Percentiles rank a stretch among this genome's conserved stretches.
Evolutionary conservation across 495 filamentous ascomycete genomes (phyloP).

Genomic region (Pseudoneurospora amorphoporcata): DNA sequence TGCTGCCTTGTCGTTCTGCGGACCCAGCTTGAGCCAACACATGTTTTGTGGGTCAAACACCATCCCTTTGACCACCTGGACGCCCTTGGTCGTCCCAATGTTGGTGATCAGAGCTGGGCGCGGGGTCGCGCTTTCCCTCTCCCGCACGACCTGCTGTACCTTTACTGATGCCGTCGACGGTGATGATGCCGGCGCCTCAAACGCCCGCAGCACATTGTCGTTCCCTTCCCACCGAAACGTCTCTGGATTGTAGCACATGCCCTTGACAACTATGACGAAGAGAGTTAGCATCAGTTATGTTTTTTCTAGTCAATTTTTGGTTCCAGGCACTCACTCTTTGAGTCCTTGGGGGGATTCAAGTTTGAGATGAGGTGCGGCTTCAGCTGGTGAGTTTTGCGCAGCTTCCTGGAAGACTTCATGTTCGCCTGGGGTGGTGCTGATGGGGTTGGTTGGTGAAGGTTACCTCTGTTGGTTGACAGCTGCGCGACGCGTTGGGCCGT

Average conservation of each 20-base stretch:
- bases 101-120: conserved; percentile 92
- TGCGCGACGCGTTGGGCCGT: conserved; percentile 75
- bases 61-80: conserved; percentile 91
- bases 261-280: conserved; percentile 58
- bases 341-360: conserved; percentile 35
- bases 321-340: conserved; percentile 31
- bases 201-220: conserved; percentile 68
- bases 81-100: conserved; percentile 59
- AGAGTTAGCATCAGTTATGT: conserved; percentile 9
- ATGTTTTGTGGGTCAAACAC: conserved; percentile 93
- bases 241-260: conserved; percentile 86
- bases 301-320: neutral
- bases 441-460: conserved; percentile 19
- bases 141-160: conserved; percentile 38
- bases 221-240: conserved; percentile 93
- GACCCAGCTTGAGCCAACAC: conserved; percentile 77
- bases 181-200: conserved; percentile 49
- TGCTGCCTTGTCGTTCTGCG: conserved; percentile 15
- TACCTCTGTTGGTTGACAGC: conserved; percentile 44
- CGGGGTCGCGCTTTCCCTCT: conserved; percentile 49
- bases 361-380: conserved; percentile 43
- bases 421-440: conserved; percentile 17
- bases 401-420: conserved; percentile 43
- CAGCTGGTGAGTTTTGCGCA: conserved; percentile 40
- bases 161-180: conserved; percentile 31